phyloP scores from a whole-genome alignment of 768 basidiomycete genomes.

The Serendipita sp. region DNA sequence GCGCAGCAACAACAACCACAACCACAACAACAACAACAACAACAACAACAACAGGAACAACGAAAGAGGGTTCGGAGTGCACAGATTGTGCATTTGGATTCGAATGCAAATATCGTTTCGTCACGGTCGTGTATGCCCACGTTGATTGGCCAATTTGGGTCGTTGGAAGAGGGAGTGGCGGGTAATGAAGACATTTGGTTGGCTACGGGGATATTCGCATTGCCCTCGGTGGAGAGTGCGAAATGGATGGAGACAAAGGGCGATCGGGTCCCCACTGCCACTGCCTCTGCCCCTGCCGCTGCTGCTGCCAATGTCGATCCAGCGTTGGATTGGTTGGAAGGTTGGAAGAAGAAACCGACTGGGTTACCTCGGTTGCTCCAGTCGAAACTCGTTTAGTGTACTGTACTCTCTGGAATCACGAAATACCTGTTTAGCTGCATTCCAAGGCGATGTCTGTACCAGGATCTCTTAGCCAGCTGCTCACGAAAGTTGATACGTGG shows the following conservation, averaged over 20 bases:
- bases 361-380: not conserved
- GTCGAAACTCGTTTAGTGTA: not conserved
- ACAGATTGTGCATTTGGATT: slow-evolving; percentile 45
- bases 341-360: not conserved
- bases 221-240: slow-evolving; percentile 23
- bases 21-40: slow-evolving; percentile 11
- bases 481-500: too few species aligned
- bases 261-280: not conserved
- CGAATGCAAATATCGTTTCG: slow-evolving; percentile 56
- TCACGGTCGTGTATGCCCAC: slow-evolving; percentile 54
- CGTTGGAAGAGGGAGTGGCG: not conserved
- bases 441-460: too few species aligned
- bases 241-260: not conserved
- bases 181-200: slow-evolving; percentile 26
- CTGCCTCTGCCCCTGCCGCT: too few species aligned
- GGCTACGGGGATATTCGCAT: slow-evolving; percentile 48
- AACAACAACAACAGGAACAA: slow-evolving; percentile 8
- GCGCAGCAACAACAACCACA: not conserved
- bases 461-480: too few species aligned
- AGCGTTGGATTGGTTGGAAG: not conserved
- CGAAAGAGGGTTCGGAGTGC: slow-evolving; percentile 17
- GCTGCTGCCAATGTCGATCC: not conserved
- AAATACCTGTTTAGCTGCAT: too few species aligned
- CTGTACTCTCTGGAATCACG: too few species aligned
- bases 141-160: slow-evolving; percentile 25